Base-by-base conservation (phyloP, 2,329 filamentous ascomycete species). In the Botrytis aclada region DNA sequence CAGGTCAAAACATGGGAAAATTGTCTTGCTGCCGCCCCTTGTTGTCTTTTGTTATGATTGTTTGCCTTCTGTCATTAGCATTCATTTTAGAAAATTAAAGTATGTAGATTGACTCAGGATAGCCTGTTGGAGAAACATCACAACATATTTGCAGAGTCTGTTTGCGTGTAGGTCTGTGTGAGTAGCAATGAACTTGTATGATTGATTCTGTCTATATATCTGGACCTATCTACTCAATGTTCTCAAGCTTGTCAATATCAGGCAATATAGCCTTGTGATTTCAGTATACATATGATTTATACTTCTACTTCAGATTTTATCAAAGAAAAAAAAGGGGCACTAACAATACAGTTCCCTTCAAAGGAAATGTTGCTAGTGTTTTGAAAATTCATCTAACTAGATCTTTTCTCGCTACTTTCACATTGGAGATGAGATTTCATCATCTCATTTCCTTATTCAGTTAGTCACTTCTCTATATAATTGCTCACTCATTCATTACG, bases 81-180 rank as follows among this genome's bases (percentile, higher is more conserved):
- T 29, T 14, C 0, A 9, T 8, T 56, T 56, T 29, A 6, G 3
- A 29, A 25, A 8, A 5, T 3, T 6, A 2, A 56, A 56, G 14
- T 29, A 29, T 18, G 18, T 56, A 14, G 6, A n/a, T 29, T 29
- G n/a, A 32, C 3, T 56, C 14, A 56, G n/a, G 3, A 1, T 6
- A 18, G 16, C 0, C n/a, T 29, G 3, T 29, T 29, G 4, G 51
- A 16, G 14, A 56, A 14, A 56, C 7, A 29, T 56, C 18, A 12
- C 25, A 54, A 16, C 5, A 54, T 54, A 12, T 32, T 3, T 32
- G n/a, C n/a, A 3, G n/a, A 29, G 25, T 56, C 32, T 56, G n/a
- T 3, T 1, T 16, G 3, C 3, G 4, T n/a, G 12, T 14, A n/a
- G 2, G 10, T n/a, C n/a, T 54, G 12, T n/a, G 7, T 54, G 25